Conservation (phyloP, 1,284 basidiomycete genomes). For the Austroboletus sp. region DNA sequence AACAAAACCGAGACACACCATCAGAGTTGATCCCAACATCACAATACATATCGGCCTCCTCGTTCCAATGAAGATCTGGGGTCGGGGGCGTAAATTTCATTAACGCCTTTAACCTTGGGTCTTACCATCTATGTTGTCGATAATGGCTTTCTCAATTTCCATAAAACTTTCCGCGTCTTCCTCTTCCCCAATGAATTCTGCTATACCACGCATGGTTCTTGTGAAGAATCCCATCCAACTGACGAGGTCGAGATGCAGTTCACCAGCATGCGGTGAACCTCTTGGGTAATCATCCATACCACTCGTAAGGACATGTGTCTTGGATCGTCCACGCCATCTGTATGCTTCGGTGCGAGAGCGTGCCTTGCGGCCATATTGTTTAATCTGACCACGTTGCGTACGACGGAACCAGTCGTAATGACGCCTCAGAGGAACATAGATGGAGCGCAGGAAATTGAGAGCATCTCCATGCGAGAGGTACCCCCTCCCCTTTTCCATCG, state of each 20-base stretch:
- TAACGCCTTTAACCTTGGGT: conserved; percentile 2
- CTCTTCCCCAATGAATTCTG: conserved; percentile 72
- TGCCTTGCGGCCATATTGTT: conserved; percentile 77
- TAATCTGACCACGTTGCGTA: conserved; percentile 88
- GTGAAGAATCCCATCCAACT: conserved; percentile 94
- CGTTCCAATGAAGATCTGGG: conserved; percentile 87
- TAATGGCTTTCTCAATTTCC: conserved; percentile 71
- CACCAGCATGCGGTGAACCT: conserved; percentile 79
- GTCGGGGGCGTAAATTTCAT: conserved; percentile 1
- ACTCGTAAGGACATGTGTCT: conserved; percentile 82
- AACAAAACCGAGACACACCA: conserved; percentile 41
- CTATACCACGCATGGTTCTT: conserved; percentile 81
- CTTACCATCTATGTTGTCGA: conserved; percentile 81
- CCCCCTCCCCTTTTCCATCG: conserved; percentile 35
- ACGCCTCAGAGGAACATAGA: conserved; percentile 77
- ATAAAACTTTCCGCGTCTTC: conserved; percentile 75
- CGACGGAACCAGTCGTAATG: conserved; percentile 95
- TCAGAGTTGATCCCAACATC: conserved; percentile 80
- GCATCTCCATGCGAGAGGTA: conserved; percentile 60
- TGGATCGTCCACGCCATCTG: conserved; percentile 87
- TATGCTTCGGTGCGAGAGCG: conserved; percentile 85
- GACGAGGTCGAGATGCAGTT: conserved; percentile 87
- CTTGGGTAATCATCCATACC: conserved; percentile 95
- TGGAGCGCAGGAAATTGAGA: conserved; percentile 62
- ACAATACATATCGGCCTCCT: conserved; percentile 86